Evolutionary conservation across 805 yeast species (phyloP), one percentile per base, ranked within the genome.

Genomic region (Metschnikowia rubicola): DNA sequence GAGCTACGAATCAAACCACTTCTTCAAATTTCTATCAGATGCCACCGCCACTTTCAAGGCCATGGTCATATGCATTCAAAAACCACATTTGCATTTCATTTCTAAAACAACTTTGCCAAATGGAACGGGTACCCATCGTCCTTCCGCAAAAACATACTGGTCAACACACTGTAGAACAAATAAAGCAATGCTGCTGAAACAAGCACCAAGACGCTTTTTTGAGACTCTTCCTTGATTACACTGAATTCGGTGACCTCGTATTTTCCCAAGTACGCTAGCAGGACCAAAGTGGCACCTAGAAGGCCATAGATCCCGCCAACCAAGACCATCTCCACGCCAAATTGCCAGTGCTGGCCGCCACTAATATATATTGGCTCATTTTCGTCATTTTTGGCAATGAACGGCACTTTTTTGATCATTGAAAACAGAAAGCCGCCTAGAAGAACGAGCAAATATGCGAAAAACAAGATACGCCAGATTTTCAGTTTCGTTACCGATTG

Each of bases 381-480:
- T 3, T 78, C 58, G 2, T 74, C 79, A 56, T 76, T 68, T 45
- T 68, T 70, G 1, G 84, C 81, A 15, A 86, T 52, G 41, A 87
- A 79, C 3, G 92, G 89, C 1, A 82, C 79, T 1, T 74, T 73
- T 54, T 83, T 72, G 43, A 83, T 81, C 26, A 75, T 64, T 0
- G 86, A 76, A 60, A 81, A 87, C 65, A 79, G 83, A 54, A 78
- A 78, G 0, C 95, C 95, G 32, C 86, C 73, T 10, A 78, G 64
- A 43, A 80, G 76, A 1, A 74, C 48, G 35, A 78, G 59, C 11
- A 81, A 73, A 1, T 70, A 52, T 5, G 65, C 50, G 5, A 82
- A 62, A 2, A 77, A 56, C 1, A 55, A 19, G 15, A 56, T 45
- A 30, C 50, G 53, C 50, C 64, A 65, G 5, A 60, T 54, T 9